A percentile compares a stretch with the other conserved stretches of the same genome.
Evolutionary conservation across 83 land plant genomes (phyloP).

Genomic region (Picea abies): DNA sequence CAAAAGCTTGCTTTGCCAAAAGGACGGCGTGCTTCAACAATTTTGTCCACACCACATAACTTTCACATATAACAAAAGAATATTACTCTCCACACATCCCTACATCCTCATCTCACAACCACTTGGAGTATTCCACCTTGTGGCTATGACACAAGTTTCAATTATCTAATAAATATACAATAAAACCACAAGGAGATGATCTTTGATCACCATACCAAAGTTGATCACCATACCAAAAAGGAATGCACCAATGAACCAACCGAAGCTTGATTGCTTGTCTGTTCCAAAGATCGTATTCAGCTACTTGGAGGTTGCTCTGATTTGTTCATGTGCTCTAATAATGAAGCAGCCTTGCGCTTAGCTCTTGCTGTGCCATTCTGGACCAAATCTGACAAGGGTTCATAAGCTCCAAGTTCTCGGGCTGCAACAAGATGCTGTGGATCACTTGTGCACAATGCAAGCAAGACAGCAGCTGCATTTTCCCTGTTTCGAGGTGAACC

Average conservation of each 20-base stretch:
- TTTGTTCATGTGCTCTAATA: slow-evolving; percentile 53
- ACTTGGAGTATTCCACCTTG: slow-evolving; percentile 3
- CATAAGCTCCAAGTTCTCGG: slow-evolving; percentile 54
- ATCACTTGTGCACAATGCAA: slow-evolving; percentile 52
- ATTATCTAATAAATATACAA: slow-evolving; percentile 8
- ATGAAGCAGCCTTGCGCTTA: slow-evolving; percentile 65
- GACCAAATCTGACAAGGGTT: slow-evolving; percentile 51
- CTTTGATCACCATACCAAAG: slow-evolving; percentile 17
- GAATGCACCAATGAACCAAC: not conserved
- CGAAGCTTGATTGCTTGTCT: not conserved
- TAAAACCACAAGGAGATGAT: slow-evolving; percentile 15
- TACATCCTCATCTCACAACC: slow-evolving; percentile 17
- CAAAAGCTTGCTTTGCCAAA: not conserved
- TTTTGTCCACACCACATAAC: not conserved
- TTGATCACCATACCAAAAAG: slow-evolving; percentile 15
- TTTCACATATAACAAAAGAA: slow-evolving; percentile 7
- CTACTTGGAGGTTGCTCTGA: not conserved
- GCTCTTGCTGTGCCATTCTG: slow-evolving; percentile 79
- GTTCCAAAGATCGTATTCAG: not conserved
- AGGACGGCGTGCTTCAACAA: slow-evolving; percentile 2
- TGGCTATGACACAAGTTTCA: slow-evolving; percentile 7
- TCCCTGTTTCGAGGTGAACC: slow-evolving; percentile 76
- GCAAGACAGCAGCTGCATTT: slow-evolving; percentile 72
- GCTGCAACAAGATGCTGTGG: slow-evolving; percentile 34
- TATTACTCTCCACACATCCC: slow-evolving; percentile 13